Conservation (phyloP, 495 filamentous ascomycete species). For the Rhypophila decipiens region DNA sequence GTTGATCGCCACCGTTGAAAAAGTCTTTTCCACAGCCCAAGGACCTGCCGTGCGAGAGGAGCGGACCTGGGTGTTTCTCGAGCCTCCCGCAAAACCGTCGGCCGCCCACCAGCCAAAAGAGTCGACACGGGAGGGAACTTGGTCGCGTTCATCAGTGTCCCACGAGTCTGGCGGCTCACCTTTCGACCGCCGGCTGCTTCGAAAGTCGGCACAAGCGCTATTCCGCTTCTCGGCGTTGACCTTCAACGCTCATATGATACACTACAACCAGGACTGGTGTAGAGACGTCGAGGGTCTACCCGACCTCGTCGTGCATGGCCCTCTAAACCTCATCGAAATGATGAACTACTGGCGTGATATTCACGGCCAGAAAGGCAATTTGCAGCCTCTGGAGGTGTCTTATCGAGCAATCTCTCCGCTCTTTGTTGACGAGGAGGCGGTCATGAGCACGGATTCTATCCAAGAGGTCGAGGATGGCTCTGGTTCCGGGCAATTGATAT, state of each 20-base stretch:
- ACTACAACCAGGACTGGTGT: constrained; percentile 58
- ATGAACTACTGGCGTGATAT: constrained; percentile 58
- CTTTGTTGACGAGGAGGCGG: constrained; percentile 48
- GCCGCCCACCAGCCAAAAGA: neutral
- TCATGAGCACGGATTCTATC: too few relatives aligned
- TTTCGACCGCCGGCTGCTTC: constrained; percentile 27
- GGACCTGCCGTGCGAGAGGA: constrained; percentile 50
- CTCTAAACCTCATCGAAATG: constrained; percentile 58
- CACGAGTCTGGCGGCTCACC: constrained; percentile 4
- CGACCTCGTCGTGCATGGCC: constrained; percentile 57
- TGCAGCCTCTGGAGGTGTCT: constrained; percentile 26
- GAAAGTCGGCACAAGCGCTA: constrained; percentile 50
- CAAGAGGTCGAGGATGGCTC: too few relatives aligned
- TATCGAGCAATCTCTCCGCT: constrained; percentile 57
- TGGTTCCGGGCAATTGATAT: too few relatives aligned
- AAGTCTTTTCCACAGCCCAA: constrained; percentile 46
- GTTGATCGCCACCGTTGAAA: constrained; percentile 61
- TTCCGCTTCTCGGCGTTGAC: constrained; percentile 70
- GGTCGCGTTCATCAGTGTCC: constrained; percentile 7
- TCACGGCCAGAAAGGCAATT: constrained; percentile 2
- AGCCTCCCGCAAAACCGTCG: constrained; percentile 38
- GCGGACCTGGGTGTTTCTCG: constrained; percentile 31
- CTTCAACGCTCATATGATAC: constrained; percentile 68
- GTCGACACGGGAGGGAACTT: neutral
- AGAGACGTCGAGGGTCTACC: constrained; percentile 53